Conservation (phyloP, 2,329 filamentous ascomycete species). For the Calonectria hawksworthii region DNA sequence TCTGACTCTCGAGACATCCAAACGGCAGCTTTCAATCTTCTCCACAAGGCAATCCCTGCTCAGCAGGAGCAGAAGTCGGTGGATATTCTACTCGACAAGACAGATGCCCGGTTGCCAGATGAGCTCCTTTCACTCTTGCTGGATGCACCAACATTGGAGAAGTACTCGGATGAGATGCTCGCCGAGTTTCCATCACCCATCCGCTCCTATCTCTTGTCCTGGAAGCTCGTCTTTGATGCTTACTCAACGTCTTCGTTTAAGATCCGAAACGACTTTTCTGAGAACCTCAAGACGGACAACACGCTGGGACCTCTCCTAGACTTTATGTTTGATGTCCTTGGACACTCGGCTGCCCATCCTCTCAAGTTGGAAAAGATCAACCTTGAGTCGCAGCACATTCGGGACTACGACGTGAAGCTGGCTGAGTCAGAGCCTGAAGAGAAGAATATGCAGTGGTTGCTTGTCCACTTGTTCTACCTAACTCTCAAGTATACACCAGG, state of each 20-base stretch:
- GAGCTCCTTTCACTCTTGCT: conserved; percentile 88
- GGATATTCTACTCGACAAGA: conserved; percentile 80
- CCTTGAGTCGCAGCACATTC: conserved; percentile 71
- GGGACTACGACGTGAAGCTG: conserved; percentile 64
- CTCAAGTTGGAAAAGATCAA: conserved; percentile 79
- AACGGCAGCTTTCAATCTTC: conserved; percentile 82
- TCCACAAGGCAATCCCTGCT: conserved; percentile 84
- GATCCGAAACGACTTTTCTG: conserved; percentile 84
- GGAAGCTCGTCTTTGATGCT: conserved; percentile 91
- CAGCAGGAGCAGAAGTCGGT: conserved; percentile 87
- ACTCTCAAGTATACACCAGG: conserved; percentile 82
- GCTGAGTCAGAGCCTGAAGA: conserved; percentile 74
- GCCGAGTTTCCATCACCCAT: conserved; percentile 78
- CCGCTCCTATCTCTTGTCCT: conserved; percentile 87
- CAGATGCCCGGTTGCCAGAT: conserved; percentile 80
- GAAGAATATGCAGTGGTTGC: conserved; percentile 84
- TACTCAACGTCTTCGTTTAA: conserved; percentile 84
- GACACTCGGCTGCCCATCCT: conserved; percentile 80
- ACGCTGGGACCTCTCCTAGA: conserved; percentile 79
- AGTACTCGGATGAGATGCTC: conserved; percentile 75
- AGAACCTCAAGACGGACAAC: conserved; percentile 81
- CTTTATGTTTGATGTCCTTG: conserved; percentile 88
- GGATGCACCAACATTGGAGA: conserved; percentile 80
- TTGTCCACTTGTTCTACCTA: conserved; percentile 89
- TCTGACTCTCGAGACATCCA: conserved; percentile 83